Conservation (phyloP, 2,329 filamentous ascomycete species). For the Lachnellula suecica region DNA sequence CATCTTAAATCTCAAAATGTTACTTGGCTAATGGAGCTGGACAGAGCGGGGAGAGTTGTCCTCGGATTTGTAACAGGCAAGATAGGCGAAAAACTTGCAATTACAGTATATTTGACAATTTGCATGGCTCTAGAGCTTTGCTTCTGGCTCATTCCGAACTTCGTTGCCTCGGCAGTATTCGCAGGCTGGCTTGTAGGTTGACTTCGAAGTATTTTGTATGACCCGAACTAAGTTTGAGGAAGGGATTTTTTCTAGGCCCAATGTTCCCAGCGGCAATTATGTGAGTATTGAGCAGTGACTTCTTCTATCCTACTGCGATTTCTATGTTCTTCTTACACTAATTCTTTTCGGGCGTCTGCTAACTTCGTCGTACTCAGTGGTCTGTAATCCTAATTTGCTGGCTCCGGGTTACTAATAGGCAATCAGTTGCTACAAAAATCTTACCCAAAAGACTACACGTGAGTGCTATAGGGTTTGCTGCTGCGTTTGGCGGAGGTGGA, state of each 20-base stretch:
- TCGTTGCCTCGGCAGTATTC: conserved; percentile 71
- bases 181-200: conserved; percentile 54
- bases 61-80: conserved; percentile 76
- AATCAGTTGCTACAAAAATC: conserved; percentile 68
- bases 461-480: conserved; percentile 75
- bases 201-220: neutral
- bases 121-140: conserved; percentile 66
- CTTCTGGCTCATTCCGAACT: conserved; percentile 80
- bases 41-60: conserved; percentile 69
- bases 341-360: no score
- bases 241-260: conserved; percentile 77
- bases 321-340: no score
- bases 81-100: conserved; percentile 70
- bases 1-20: no score
- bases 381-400: no score
- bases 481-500: conserved; percentile 71
- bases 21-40: no score
- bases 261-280: conserved; percentile 76
- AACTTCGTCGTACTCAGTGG: no score
- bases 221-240: no score
- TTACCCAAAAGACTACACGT: conserved; percentile 74
- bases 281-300: neutral
- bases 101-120: conserved; percentile 62
- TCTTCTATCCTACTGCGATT: neutral
- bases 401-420: no score